phyloP scores from a whole-genome alignment of 768 basidiomycete genomes.

The Candolleomyces aberdarensis region DNA sequence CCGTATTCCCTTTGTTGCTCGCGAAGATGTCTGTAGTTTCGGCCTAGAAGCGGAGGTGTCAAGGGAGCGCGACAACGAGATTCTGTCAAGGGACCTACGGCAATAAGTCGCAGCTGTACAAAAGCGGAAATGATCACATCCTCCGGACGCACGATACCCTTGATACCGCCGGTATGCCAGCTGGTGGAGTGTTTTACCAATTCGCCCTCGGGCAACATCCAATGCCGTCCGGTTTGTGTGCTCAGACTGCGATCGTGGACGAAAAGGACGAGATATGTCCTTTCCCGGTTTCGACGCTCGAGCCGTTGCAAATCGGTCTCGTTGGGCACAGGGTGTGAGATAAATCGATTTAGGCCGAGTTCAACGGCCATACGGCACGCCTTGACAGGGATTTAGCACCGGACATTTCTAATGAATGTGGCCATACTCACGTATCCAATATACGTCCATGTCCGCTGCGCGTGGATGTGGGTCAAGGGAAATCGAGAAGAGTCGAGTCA shows the following conservation, averaged over 20 bases:
- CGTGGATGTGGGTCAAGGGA: conserved; percentile 14
- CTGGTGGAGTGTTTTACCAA: conserved; percentile 62
- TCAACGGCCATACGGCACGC: conserved; percentile 89
- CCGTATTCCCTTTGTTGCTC: conserved; percentile 46
- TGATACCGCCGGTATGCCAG: conserved; percentile 68
- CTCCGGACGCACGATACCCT: conserved; percentile 57
- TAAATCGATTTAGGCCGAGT: conserved; percentile 72
- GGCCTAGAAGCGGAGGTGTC: conserved; percentile 40
- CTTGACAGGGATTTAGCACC: conserved; percentile 30
- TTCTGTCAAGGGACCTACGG: conserved; percentile 43
- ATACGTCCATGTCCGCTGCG: conserved; percentile 80
- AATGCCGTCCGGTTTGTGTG: conserved; percentile 81
- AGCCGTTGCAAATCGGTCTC: conserved; percentile 65
- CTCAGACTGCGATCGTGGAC: conserved; percentile 84
- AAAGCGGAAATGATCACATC: conserved; percentile 80
- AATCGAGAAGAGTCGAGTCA: conserved; percentile 7
- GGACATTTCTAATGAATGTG: conserved; percentile 8
- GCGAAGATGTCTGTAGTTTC: conserved; percentile 77
- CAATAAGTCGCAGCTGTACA: conserved; percentile 73
- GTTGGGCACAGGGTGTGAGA: conserved; percentile 47
- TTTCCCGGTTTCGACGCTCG: conserved; percentile 81
- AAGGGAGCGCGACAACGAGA: conserved; percentile 1
- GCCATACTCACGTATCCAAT: conserved; percentile 69
- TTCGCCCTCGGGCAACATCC: conserved; percentile 89
- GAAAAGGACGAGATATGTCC: conserved; percentile 83